Evolutionary conservation across 2,329 filamentous ascomycete genomes (phyloP).

Genomic region (Penicillium rolfsii): DNA sequence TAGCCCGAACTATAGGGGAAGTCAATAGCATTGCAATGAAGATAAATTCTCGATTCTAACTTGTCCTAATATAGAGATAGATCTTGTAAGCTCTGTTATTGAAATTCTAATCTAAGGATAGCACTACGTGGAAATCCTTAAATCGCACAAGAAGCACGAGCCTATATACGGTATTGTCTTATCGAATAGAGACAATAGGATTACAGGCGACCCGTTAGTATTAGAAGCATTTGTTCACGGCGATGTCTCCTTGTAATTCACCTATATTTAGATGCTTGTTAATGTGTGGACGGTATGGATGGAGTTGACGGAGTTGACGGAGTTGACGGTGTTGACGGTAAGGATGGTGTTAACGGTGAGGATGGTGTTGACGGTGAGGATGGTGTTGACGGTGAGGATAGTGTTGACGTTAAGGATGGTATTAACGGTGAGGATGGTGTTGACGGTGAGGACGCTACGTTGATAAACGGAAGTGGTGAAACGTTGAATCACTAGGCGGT

Average conservation of each 20-base stretch:
- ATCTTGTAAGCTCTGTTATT: too few relatives aligned
- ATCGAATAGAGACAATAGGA: not conserved
- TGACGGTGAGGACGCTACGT: too few relatives aligned
- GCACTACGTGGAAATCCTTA: too few relatives aligned
- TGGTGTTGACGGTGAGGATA: not conserved
- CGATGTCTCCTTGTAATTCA: not conserved
- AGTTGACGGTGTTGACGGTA: not conserved
- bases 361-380: too few relatives aligned
- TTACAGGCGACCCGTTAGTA: too few relatives aligned
- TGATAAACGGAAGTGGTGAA: slow-evolving; percentile 4
- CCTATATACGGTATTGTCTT: not conserved
- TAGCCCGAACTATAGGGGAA: not conserved
- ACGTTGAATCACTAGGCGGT: slow-evolving; percentile 3
- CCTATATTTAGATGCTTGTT: not conserved
- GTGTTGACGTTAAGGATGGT: too few relatives aligned
- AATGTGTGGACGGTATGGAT: too few relatives aligned
- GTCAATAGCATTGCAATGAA: not conserved
- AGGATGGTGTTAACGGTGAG: too few relatives aligned
- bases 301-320: too few relatives aligned
- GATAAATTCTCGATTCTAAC: slow-evolving; percentile 1
- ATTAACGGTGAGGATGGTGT: too few relatives aligned
- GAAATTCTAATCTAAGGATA: too few relatives aligned
- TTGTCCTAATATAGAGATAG: not conserved
- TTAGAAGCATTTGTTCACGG: not conserved
- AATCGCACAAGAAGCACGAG: not conserved